Percentiles rank a stretch among this genome's conserved stretches.
Evolutionary conservation across 805 yeast species (phyloP).

Genomic region (Candida tibetensis): DNA sequence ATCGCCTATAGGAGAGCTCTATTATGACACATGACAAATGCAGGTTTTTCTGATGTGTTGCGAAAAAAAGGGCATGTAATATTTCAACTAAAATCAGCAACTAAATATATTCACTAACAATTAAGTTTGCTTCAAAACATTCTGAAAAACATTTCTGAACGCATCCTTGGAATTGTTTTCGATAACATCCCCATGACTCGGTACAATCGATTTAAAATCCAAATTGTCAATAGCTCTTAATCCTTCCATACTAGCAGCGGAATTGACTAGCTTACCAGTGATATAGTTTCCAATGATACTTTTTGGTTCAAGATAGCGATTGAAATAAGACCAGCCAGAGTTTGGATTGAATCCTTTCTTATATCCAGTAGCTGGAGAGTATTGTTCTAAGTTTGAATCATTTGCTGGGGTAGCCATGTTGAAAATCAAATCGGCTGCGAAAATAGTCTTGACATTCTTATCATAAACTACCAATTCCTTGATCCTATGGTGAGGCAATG

Average conservation of each 20-base stretch:
- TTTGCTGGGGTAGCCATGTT: conserved; percentile 11
- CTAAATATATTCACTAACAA: too few relatives aligned
- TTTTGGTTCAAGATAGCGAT: conserved; percentile 11
- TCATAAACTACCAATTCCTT: conserved; percentile 16
- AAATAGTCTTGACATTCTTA: conserved; percentile 8
- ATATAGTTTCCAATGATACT: conserved; percentile 10
- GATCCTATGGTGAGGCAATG: conserved; percentile 9
- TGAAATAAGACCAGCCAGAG: conserved; percentile 12
- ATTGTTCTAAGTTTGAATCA: conserved; percentile 14
- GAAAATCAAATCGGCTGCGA: conserved; percentile 13
- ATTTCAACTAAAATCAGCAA: too few relatives aligned
- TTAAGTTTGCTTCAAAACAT: background rate
- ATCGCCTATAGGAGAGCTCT: too few relatives aligned
- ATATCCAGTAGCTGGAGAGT: conserved; percentile 12
- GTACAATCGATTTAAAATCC: conserved; percentile 50
- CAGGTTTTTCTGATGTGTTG: too few relatives aligned
- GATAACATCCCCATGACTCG: conserved; percentile 60
- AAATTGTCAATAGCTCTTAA: conserved; percentile 31
- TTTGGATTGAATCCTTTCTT: conserved; percentile 11
- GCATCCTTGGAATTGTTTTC: conserved; percentile 33
- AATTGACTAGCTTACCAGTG: conserved; percentile 1
- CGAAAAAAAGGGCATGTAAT: conserved; percentile 1
- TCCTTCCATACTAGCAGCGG: conserved; percentile 13
- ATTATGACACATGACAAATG: too few relatives aligned
- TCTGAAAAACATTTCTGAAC: conserved; percentile 17